Conservation (phyloP, 805 yeast genomes). For the Saccharomycopsis babjevae region DNA sequence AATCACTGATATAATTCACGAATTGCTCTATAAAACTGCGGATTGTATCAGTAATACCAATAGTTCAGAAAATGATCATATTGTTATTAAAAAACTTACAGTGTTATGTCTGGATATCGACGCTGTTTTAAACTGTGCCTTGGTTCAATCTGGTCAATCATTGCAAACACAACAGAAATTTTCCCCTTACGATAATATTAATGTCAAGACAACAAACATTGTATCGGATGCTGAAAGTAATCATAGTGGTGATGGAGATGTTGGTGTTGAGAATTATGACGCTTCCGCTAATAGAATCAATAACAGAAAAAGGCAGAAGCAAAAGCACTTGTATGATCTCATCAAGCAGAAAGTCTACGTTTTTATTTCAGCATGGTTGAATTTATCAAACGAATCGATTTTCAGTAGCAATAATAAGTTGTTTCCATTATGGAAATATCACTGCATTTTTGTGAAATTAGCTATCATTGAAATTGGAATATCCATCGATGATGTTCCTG, state of each 20-base stretch:
- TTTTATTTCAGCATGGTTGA: conserved; percentile 11
- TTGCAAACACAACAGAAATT: not conserved
- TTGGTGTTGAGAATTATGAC: conserved; percentile 8
- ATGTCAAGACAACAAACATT: not conserved
- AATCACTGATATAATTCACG: conserved; percentile 68
- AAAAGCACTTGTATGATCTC: conserved; percentile 2
- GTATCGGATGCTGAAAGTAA: not conserved
- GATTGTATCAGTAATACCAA: conserved; percentile 13
- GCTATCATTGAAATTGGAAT: conserved; percentile 5
- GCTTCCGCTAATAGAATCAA: not conserved
- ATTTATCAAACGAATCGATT: conserved; percentile 2
- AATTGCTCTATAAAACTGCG: conserved; percentile 38
- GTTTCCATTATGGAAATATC: conserved; percentile 1
- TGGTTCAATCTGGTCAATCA: not conserved
- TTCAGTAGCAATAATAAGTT: not conserved
- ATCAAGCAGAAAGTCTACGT: conserved; percentile 5
- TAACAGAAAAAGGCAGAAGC: not conserved
- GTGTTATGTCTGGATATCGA: conserved; percentile 6
- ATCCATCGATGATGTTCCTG: not conserved
- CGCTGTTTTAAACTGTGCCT: not conserved
- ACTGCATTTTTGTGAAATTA: conserved; percentile 8
- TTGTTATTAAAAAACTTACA: not conserved
- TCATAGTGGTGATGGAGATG: not conserved
- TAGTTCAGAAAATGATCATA: not conserved
- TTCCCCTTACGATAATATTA: not conserved